Percentiles rank a stretch among this genome's conserved stretches.
phyloP scores from a whole-genome alignment of 2,329 filamentous ascomycete species.

The Lasiodiplodia theobromae region DNA sequence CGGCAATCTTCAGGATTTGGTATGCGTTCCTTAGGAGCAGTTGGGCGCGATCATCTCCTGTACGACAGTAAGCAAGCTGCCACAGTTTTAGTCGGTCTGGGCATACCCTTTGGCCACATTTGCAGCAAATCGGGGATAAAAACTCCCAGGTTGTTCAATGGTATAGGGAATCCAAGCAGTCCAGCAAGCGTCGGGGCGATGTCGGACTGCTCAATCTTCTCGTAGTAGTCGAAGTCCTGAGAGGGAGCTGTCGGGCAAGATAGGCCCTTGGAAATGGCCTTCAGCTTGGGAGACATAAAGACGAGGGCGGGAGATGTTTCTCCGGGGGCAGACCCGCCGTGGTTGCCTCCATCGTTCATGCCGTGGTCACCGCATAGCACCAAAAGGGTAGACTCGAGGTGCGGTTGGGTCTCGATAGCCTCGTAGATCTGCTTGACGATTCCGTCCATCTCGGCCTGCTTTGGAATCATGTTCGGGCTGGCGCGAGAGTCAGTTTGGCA shows the following conservation, averaged over 20 bases:
- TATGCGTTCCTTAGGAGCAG: slow-evolving; percentile 79
- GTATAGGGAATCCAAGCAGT: slow-evolving; percentile 84
- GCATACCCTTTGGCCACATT: slow-evolving; percentile 73
- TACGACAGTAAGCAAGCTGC: not conserved
- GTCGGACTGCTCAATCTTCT: slow-evolving; percentile 89
- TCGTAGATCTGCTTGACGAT: slow-evolving; percentile 79
- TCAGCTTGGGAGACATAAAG: slow-evolving; percentile 87
- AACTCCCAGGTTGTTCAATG: slow-evolving; percentile 87
- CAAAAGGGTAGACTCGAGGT: slow-evolving; percentile 80
- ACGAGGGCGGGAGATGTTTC: slow-evolving; percentile 93
- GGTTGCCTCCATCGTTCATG: slow-evolving; percentile 99
- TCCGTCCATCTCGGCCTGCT: slow-evolving; percentile 91
- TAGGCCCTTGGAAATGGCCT: slow-evolving; percentile 56
- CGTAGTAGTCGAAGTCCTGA: slow-evolving; percentile 84
- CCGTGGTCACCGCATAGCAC: slow-evolving; percentile 93
- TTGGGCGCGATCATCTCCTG: slow-evolving; percentile 64
- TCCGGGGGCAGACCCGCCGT: slow-evolving; percentile 90
- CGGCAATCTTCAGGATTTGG: slow-evolving; percentile 80
- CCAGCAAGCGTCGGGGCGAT: slow-evolving; percentile 88
- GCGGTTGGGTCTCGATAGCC: slow-evolving; percentile 72
- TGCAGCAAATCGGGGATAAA: slow-evolving; percentile 80
- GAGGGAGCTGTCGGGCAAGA: slow-evolving; percentile 64
- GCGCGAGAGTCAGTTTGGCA: slow-evolving; percentile 29
- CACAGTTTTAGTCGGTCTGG: not conserved
- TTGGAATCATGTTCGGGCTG: slow-evolving; percentile 88